Conservation (phyloP, 148 eudicot genomes). For the Salicornia ramosissima region DNA sequence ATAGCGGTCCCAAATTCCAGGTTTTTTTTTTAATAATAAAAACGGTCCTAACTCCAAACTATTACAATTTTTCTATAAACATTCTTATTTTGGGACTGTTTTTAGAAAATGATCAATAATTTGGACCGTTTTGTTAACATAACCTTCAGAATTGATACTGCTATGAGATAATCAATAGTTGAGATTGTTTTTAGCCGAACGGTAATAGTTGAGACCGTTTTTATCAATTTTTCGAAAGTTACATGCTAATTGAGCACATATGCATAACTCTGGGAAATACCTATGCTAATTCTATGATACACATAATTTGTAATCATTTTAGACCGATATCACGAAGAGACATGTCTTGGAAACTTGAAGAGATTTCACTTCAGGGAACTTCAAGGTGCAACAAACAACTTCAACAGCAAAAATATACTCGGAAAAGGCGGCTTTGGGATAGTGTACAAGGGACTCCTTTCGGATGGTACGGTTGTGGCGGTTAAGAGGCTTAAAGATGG, state of each 20-base stretch:
- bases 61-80: too few species aligned
- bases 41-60: too few species aligned
- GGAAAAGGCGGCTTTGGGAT: constrained; percentile 94
- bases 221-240: too few species aligned
- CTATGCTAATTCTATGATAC: neutral
- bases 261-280: neutral
- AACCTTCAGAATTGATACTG: too few species aligned
- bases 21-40: too few species aligned
- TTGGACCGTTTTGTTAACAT: too few species aligned
- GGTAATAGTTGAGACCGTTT: too few species aligned
- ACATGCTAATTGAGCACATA: neutral
- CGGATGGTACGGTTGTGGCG: constrained; percentile 75
- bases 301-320: constrained; percentile 16
- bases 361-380: constrained; percentile 78
- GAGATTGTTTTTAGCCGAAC: too few species aligned
- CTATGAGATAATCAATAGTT: too few species aligned
- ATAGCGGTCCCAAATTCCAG: too few species aligned
- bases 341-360: constrained; percentile 81
- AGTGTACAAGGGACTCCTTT: constrained; percentile 78
- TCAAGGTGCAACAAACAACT: constrained; percentile 75
- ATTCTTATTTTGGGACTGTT: too few species aligned
- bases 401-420: constrained; percentile 79
- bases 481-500: constrained; percentile 94
- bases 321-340: constrained; percentile 70
- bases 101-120: too few species aligned